Conservation (phyloP, 495 filamentous ascomycete species). For the Letharia columbiana region DNA sequence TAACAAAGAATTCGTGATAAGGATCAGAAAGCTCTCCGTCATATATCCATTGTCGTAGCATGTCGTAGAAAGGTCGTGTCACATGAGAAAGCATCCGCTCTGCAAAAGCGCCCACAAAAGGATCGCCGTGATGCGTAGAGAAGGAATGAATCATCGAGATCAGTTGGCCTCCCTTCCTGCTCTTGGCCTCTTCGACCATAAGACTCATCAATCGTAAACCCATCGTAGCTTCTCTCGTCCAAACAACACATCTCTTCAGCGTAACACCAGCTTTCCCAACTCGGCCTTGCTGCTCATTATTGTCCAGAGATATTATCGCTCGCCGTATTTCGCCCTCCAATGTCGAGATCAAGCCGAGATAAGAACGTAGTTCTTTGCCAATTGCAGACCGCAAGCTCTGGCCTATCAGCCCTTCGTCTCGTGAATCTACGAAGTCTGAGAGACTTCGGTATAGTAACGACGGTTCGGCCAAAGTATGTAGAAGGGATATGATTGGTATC, state of each 20-base stretch:
- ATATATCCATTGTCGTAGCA: slow-evolving; percentile 95
- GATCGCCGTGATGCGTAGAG: slow-evolving; percentile 88
- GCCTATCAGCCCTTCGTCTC: slow-evolving; percentile 64
- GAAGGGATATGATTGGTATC: slow-evolving; percentile 72
- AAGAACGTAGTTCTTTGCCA: slow-evolving; percentile 74
- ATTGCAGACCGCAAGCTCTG: slow-evolving; percentile 92
- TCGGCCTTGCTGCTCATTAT: slow-evolving; percentile 51
- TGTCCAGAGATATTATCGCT: slow-evolving; percentile 61
- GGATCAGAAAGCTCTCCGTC: slow-evolving; percentile 96
- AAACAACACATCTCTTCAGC: slow-evolving; percentile 89
- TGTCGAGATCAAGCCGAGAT: slow-evolving; percentile 86
- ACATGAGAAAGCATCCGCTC: slow-evolving; percentile 85
- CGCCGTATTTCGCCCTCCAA: slow-evolving; percentile 88
- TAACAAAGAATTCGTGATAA: slow-evolving; percentile 91
- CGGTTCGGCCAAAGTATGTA: slow-evolving; percentile 87
- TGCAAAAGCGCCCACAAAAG: slow-evolving; percentile 87
- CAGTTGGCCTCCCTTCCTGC: slow-evolving; percentile 83
- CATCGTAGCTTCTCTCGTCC: slow-evolving; percentile 97
- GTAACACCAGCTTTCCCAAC: slow-evolving; percentile 88
- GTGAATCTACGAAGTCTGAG: slow-evolving; percentile 66
- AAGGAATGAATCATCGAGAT: slow-evolving; percentile 92
- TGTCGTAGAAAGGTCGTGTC: slow-evolving; percentile 95
- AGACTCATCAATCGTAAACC: slow-evolving; percentile 87
- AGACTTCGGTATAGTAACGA: slow-evolving; percentile 80
- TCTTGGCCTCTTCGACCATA: slow-evolving; percentile 83